Base-by-base conservation (phyloP, 129 eudicot genomes). In the Escallonia herrerae region DNA sequence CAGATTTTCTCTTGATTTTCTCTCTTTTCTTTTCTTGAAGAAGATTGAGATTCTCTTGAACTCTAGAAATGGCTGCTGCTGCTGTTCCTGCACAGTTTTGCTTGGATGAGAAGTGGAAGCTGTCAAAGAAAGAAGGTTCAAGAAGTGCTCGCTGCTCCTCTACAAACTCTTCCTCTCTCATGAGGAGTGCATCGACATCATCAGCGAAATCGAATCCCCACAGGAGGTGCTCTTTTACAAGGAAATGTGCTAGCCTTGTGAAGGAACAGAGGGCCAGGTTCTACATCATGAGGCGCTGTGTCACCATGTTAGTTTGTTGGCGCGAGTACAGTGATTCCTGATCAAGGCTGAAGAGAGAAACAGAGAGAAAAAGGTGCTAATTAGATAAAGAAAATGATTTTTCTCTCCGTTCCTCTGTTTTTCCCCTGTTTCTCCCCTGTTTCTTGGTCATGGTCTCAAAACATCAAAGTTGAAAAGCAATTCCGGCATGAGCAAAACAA, bases 221-320 rank as follows among this genome's bases (percentile, higher is more conserved):
- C 54, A 82, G 82, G 55, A 82, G 82, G 7, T 88, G 95, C 70
- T 72, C 86, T 1, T 89, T 89, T 61, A 78, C 89, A 43, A 74
- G 93, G 62, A 89, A 82, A 64, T 85, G 90, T 60, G 89, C 93
- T 7, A 75, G 76, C 2, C 74, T 89, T 9, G 90, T 89, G 5
- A 89, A 89, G 57, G 89, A 89, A 71, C 96, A 89, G 52, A 78
- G 96, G 63, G 93, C 96, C 13, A 80, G 93, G 56, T 89, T 85
- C 64, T 89, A 89, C 72, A 84, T 89, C 82, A 76, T 89, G 83
- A 65, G 90, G 40, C 83, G 93, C 7, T 89, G 96, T 45, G 93
- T 89, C 50, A 80, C 87, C 12, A 89, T 89, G 96, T 87, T 89
- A 50, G 45, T 85, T 50, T 89, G 96, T 37, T 89, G 91, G 91